Conservation (phyloP, 164 flowering plant genomes). For the Magnolia sinica region DNA sequence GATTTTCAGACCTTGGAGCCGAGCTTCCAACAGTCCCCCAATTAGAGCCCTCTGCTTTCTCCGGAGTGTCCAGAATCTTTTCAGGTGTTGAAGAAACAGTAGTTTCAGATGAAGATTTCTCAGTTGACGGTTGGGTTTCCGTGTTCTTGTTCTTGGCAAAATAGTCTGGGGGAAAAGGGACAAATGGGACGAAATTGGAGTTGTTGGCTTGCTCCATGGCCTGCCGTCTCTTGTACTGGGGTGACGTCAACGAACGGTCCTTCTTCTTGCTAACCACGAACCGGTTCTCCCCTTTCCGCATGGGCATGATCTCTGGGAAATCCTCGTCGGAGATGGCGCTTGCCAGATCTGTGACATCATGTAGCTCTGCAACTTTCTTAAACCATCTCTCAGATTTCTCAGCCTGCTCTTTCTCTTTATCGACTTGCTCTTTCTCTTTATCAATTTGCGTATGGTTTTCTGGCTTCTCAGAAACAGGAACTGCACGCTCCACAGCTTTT, state of each 20-base stretch:
- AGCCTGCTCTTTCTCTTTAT: slow-evolving; percentile 37
- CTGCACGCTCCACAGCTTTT: slow-evolving; percentile 11
- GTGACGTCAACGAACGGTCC: slow-evolving; percentile 78
- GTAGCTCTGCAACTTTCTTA: slow-evolving; percentile 67
- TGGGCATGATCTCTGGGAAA: slow-evolving; percentile 87
- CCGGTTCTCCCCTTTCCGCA: slow-evolving; percentile 81
- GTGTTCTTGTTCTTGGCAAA: slow-evolving; percentile 60
- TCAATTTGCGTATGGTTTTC: slow-evolving; percentile 21
- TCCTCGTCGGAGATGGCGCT: slow-evolving; percentile 69
- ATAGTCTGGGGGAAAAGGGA: slow-evolving; percentile 92
- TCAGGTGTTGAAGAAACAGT: slow-evolving; percentile 18
- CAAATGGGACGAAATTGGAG: slow-evolving; percentile 78
- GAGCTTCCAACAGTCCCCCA: slow-evolving; percentile 6
- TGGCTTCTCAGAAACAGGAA: slow-evolving; percentile 23
- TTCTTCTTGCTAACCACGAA: slow-evolving; percentile 86
- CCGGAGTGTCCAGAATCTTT: slow-evolving; percentile 4
- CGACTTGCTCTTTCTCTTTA: slow-evolving; percentile 34
- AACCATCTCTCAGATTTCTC: slow-evolving; percentile 78
- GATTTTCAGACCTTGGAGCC: slow-evolving; percentile 15
- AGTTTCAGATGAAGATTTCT: slow-evolving; percentile 13
- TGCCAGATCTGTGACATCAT: slow-evolving; percentile 52
- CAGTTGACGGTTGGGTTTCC: slow-evolving; percentile 21
- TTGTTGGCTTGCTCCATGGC: slow-evolving; percentile 64
- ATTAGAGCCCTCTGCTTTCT: slow-evolving; percentile 11
- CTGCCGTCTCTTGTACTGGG: slow-evolving; percentile 54